Percentiles rank a stretch among this genome's conserved stretches.
Evolutionary conservation across 2,329 filamentous ascomycete species (phyloP).

Genomic region (Ramularia endophylla): DNA sequence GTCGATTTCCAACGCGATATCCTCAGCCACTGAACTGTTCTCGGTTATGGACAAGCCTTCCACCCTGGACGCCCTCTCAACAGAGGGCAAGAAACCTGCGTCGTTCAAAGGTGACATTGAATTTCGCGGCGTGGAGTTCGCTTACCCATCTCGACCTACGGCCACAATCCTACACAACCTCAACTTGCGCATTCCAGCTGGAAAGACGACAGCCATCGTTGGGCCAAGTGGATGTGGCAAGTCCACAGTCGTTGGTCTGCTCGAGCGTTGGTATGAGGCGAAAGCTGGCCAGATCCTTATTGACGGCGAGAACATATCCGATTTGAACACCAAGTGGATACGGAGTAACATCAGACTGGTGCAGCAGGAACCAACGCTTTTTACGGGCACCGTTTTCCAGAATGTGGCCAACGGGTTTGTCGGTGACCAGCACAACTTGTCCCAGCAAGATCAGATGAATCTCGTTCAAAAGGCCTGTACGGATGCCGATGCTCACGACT

Average conservation of each 20-base stretch:
- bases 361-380: conserved; percentile 33
- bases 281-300: conserved; percentile 27
- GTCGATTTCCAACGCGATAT: conserved; percentile 38
- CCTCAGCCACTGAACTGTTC: conserved; percentile 39
- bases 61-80: conserved; percentile 33
- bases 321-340: conserved; percentile 30
- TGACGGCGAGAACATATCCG: conserved; percentile 26
- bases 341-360: conserved; percentile 30
- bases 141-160: conserved; percentile 53
- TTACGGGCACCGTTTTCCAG: conserved; percentile 31
- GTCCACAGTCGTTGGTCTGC: conserved; percentile 31
- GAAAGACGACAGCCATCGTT: conserved; percentile 42
- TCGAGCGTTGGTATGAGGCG: conserved; percentile 32
- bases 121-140: conserved; percentile 62
- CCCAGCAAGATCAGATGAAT: conserved; percentile 25
- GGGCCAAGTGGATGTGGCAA: conserved; percentile 36
- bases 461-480: conserved; percentile 32
- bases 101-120: conserved; percentile 45
- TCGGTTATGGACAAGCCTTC: conserved; percentile 37
- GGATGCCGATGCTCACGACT: conserved; percentile 32
- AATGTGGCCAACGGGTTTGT: conserved; percentile 34
- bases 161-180: conserved; percentile 33
- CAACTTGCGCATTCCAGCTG: conserved; percentile 33
- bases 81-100: conserved; percentile 19
- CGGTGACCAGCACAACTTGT: conserved; percentile 32